Evolutionary conservation across 75 land plant species (phyloP).

Genomic region (Pinus albicaulis): DNA sequence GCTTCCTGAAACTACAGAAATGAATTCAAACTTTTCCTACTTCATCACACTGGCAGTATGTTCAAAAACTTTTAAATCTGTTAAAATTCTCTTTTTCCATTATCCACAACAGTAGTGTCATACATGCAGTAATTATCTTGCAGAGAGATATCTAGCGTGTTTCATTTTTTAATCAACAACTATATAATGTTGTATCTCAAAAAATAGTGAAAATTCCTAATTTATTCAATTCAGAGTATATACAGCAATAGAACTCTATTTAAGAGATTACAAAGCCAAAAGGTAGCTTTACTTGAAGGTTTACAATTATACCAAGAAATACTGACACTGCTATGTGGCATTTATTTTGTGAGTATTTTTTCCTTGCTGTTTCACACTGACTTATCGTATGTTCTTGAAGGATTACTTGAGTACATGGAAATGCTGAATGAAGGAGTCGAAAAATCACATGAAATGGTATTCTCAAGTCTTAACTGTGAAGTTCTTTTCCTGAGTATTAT

Average conservation of each 20-base stretch:
- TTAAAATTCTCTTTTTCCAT: background rate
- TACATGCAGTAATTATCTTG: background rate
- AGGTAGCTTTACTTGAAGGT: background rate
- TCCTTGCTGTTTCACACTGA: background rate
- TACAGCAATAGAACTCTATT: background rate
- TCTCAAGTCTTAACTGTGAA: background rate
- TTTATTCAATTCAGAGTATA: background rate
- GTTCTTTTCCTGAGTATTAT: background rate
- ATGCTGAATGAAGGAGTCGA: conserved; percentile 10
- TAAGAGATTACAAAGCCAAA: background rate
- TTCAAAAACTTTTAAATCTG: background rate
- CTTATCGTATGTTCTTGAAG: background rate
- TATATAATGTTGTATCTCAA: background rate
- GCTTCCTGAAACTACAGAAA: background rate
- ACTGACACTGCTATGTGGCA: background rate
- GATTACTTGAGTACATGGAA: conserved; percentile 7
- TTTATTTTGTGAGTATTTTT: background rate
- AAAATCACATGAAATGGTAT: conserved; percentile 9
- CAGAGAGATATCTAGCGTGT: background rate
- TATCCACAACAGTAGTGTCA: background rate
- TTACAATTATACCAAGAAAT: background rate
- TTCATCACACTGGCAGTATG: background rate
- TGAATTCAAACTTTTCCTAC: background rate
- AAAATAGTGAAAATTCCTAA: background rate
- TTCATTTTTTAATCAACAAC: background rate